Percentiles rank a stretch among this genome's conserved stretches.
phyloP scores from a whole-genome alignment of 2,329 filamentous ascomycete species.

The Colletotrichum magnum region DNA sequence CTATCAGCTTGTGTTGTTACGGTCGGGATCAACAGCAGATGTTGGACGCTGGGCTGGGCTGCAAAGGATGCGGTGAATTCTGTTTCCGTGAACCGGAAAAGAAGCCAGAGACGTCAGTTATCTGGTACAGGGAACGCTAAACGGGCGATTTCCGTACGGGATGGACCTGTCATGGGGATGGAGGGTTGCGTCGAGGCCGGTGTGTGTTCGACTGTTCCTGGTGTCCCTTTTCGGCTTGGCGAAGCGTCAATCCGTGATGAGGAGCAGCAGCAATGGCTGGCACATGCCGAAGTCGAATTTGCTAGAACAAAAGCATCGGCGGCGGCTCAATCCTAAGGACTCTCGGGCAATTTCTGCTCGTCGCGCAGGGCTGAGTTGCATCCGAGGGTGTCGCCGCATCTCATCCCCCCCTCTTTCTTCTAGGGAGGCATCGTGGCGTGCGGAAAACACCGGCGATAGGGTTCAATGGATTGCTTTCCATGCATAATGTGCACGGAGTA shows the following conservation, averaged over 20 bases:
- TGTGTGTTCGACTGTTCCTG: slow-evolving; percentile 3
- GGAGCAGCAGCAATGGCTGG: background rate
- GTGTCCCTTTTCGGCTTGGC: slow-evolving; percentile 3
- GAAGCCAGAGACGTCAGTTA: background rate
- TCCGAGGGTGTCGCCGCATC: slow-evolving; percentile 15
- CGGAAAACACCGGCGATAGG: too few species aligned
- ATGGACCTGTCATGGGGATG: background rate
- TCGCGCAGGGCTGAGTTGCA: slow-evolving; percentile 16
- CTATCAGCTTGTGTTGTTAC: background rate
- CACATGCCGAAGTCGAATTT: background rate
- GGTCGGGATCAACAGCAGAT: slow-evolving; percentile 4
- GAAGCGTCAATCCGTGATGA: background rate
- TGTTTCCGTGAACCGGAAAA: slow-evolving; percentile 28
- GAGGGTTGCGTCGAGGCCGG: slow-evolving; percentile 16
- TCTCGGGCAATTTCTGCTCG: slow-evolving; percentile 11
- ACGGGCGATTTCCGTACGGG: background rate
- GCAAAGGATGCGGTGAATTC: slow-evolving; percentile 18
- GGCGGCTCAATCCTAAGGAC: background rate
- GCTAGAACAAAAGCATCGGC: background rate
- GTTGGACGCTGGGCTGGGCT: background rate
- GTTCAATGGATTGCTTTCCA: too few species aligned
- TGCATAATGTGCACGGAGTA: too few species aligned
- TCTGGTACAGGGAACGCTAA: background rate
- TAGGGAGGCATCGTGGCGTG: background rate
- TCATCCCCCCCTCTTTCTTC: background rate